A percentile compares a stretch with the other conserved stretches of the same genome.
Conservation (phyloP, 2,329 filamentous ascomycete species). For the Neofusicoccum kwambonambiense region DNA sequence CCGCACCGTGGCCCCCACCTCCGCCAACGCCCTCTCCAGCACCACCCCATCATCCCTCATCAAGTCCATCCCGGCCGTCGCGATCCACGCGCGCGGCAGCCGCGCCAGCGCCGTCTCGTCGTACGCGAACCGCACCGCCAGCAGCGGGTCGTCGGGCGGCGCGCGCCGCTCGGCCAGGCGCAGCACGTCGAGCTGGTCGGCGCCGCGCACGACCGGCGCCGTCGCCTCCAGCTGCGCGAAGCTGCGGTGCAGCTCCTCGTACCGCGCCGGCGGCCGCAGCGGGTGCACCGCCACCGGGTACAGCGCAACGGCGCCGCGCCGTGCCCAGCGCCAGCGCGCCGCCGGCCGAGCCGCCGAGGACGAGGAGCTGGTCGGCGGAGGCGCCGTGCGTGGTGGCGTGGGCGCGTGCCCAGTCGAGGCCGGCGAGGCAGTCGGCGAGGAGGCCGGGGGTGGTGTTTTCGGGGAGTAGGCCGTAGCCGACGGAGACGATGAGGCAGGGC, state of each 20-base stretch:
- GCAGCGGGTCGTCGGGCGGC: constrained; percentile 15
- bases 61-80: constrained; percentile 25
- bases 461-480: constrained; percentile 31
- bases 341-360: constrained; percentile 23
- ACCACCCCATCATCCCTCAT: constrained; percentile 32
- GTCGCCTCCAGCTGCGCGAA: constrained; percentile 14
- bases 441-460: constrained; percentile 27
- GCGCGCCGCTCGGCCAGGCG: constrained; percentile 5
- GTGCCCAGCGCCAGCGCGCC: constrained; percentile 4
- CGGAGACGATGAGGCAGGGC: constrained; percentile 34
- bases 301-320: no score
- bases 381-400: no score
- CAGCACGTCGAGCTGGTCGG: neutral
- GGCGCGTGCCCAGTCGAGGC: constrained; percentile 14
- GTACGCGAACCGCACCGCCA: neutral
- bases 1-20: constrained; percentile 27
- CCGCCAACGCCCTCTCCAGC: constrained; percentile 27
- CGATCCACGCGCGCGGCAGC: constrained; percentile 23
- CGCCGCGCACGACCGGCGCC: constrained; percentile 1
- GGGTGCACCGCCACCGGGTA: no score
- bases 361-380: neutral
- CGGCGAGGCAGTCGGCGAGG: constrained; percentile 28
- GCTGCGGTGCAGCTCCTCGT: constrained; percentile 17
- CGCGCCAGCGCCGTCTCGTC: constrained; percentile 16
- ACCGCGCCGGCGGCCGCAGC: no score